Base-by-base conservation (phyloP, 345 rosid genomes). In the Linum tenue region DNA sequence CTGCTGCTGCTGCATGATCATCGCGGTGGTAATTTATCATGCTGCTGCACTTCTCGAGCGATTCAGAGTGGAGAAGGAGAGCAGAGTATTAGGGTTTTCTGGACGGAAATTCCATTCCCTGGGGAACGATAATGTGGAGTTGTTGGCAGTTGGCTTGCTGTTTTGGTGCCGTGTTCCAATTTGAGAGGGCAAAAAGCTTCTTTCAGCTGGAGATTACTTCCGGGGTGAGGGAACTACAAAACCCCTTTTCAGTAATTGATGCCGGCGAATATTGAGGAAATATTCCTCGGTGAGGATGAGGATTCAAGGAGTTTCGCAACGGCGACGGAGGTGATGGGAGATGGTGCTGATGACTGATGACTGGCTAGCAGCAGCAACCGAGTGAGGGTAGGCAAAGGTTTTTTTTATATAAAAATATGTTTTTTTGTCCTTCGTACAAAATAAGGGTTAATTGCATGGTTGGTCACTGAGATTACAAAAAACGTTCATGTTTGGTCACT, bases 51-150 rank as follows among this genome's bases (percentile, higher is more conserved):
- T 69, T 39, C 65, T 43, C 70, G 78, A 67, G 80, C 84, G 44
- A 61, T 64, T 17, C 83, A 85, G 73, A 85, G 81, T 48, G 78
- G 75, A 2, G 70, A 85, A 12, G 91, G 88, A 2, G 84, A 83
- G 15, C 53, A 48, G 53, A 48, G 53, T 7, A 48, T 48, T 48
- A 48, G 53, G 53, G 53, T 48, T 48, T 48, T 48, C 14, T 10
- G 9, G 53, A 10, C 12, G 53, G 53, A 10, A 48, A 9, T 9
- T 48, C 53, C 53, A 48, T 48, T 48, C 2, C 14, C 14, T 48
- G 53, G 53, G 53, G 14, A 48, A 48, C 53, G 7, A 15, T 48
- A 48, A 48, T 48, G 53, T 10, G 53, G 53, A 48, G 53, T 15
- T 48, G 53, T 48, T 48, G 53, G 53, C 14, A 2, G 53, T 48